Conservation (phyloP, 495 filamentous ascomycete genomes). For the Tuber melanosporum region DNA sequence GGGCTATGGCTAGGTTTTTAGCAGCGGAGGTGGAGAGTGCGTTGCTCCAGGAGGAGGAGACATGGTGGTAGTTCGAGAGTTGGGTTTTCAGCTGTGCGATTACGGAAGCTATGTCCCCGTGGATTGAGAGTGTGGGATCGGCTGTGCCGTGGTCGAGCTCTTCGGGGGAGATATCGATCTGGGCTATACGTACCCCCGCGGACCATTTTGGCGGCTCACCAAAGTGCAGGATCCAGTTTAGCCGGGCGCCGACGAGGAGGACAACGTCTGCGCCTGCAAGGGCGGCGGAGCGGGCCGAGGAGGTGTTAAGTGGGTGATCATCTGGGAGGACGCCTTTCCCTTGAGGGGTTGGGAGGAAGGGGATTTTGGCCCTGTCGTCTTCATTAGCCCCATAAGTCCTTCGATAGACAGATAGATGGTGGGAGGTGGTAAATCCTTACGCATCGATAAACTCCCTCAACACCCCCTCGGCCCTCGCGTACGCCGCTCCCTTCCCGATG, state of each 20-base stretch:
- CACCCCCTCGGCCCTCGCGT: conserved; percentile 50
- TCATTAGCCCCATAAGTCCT: neutral
- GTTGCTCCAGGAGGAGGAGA: conserved; percentile 43
- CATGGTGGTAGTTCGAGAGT: conserved; percentile 48
- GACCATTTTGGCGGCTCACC: conserved; percentile 57
- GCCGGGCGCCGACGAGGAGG: conserved; percentile 54
- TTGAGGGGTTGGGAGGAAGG: conserved; percentile 60
- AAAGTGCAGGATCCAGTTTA: conserved; percentile 63
- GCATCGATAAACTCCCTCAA: conserved; percentile 50
- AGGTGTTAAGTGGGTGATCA: conserved; percentile 52
- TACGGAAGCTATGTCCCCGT: conserved; percentile 53
- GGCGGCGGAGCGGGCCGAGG: conserved; percentile 55
- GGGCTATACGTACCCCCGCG: conserved; percentile 50
- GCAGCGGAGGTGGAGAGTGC: conserved; percentile 40
- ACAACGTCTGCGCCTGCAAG: conserved; percentile 56
- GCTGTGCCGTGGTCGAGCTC: conserved; percentile 53
- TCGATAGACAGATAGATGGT: neutral
- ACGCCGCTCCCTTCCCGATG: conserved; percentile 59
- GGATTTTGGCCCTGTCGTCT: conserved; percentile 46
- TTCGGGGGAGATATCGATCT: conserved; percentile 56
- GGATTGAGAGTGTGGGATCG: conserved; percentile 48
- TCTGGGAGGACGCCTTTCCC: conserved; percentile 59
- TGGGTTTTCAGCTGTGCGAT: conserved; percentile 47
- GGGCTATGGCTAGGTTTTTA: conserved; percentile 36
- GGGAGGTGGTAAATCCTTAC: neutral